Conservation (phyloP, 495 filamentous ascomycete species). For the Acidomyces sp. region DNA sequence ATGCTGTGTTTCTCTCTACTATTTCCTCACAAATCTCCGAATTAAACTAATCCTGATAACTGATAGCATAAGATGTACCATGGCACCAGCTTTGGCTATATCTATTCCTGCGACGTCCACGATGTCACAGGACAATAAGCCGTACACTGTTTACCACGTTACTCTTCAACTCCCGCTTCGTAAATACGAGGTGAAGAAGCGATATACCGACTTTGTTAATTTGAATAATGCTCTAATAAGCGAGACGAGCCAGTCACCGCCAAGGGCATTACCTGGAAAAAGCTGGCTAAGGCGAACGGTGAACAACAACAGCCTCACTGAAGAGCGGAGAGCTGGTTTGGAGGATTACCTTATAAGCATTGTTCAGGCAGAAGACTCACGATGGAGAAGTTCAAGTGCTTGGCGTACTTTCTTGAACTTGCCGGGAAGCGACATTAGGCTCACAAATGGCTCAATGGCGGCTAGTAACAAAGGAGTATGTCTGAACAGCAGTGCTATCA, state of each 20-base stretch:
- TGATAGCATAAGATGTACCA: slow-evolving; percentile 30
- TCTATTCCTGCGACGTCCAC: slow-evolving; percentile 65
- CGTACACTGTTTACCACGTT: slow-evolving; percentile 88
- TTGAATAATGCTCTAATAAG: slow-evolving; percentile 59
- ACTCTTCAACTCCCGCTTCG: slow-evolving; percentile 75
- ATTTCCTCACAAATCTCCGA: no score
- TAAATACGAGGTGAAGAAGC: slow-evolving; percentile 76
- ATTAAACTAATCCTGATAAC: no score
- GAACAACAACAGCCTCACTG: slow-evolving; percentile 61
- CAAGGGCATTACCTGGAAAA: slow-evolving; percentile 61
- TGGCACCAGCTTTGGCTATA: slow-evolving; percentile 69
- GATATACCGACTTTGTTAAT: slow-evolving; percentile 80
- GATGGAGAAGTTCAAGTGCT: slow-evolving; percentile 72
- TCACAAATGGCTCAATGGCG: slow-evolving; percentile 18
- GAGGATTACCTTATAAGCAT: slow-evolving; percentile 75
- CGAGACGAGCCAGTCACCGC: slow-evolving; percentile 48
- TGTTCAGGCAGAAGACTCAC: slow-evolving; percentile 56
- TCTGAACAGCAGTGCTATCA: slow-evolving; percentile 28
- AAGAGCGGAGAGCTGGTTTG: slow-evolving; percentile 60
- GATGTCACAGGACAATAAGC: slow-evolving; percentile 40
- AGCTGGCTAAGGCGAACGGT: slow-evolving; percentile 76
- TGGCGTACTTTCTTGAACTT: slow-evolving; percentile 85
- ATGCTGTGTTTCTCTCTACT: no score
- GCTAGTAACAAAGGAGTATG: background rate
- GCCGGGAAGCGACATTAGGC: slow-evolving; percentile 28